Evolutionary conservation across 1,284 basidiomycete species (phyloP).

Genomic region (Coniferiporia sulphurascens): DNA sequence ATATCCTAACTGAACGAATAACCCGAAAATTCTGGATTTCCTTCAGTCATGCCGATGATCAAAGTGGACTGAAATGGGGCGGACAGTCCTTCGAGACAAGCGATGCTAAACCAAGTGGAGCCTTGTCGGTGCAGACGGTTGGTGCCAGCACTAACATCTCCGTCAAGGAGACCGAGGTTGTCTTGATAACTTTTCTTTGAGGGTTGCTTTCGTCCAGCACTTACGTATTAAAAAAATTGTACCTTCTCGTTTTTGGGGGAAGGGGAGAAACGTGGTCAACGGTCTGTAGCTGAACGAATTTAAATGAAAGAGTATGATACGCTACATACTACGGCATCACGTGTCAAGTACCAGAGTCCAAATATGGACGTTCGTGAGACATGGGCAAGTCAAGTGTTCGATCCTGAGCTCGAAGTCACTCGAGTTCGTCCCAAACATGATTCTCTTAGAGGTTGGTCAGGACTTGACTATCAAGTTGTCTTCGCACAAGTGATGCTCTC

Average conservation of each 20-base stretch:
- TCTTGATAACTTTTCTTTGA: slow-evolving; percentile 35
- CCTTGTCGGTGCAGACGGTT: slow-evolving; percentile 31
- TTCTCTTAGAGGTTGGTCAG: slow-evolving; percentile 7
- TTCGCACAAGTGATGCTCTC: not conserved
- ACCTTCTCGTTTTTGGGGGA: too few relatives aligned
- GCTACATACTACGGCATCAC: not conserved
- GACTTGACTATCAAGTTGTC: not conserved
- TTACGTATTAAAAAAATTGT: too few relatives aligned
- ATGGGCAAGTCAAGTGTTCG: too few relatives aligned
- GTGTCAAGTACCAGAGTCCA: not conserved
- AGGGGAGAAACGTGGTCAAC: too few relatives aligned
- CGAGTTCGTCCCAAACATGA: not conserved
- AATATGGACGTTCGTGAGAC: not conserved
- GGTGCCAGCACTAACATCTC: slow-evolving; percentile 22
- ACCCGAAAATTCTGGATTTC: not conserved
- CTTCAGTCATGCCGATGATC: slow-evolving; percentile 49
- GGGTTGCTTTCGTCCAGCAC: slow-evolving; percentile 17
- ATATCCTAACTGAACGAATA: too few relatives aligned
- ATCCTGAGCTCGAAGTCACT: too few relatives aligned
- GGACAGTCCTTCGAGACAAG: slow-evolving; percentile 60
- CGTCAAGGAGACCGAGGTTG: slow-evolving; percentile 50
- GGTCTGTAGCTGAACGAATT: too few relatives aligned
- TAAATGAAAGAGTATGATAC: too few relatives aligned
- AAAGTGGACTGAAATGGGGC: slow-evolving; percentile 52
- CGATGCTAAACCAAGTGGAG: slow-evolving; percentile 42